Percentiles rank a stretch among this genome's conserved stretches.
phyloP scores from a whole-genome alignment of 2,329 filamentous ascomycete species.

The Ophiosphaerella narmari region DNA sequence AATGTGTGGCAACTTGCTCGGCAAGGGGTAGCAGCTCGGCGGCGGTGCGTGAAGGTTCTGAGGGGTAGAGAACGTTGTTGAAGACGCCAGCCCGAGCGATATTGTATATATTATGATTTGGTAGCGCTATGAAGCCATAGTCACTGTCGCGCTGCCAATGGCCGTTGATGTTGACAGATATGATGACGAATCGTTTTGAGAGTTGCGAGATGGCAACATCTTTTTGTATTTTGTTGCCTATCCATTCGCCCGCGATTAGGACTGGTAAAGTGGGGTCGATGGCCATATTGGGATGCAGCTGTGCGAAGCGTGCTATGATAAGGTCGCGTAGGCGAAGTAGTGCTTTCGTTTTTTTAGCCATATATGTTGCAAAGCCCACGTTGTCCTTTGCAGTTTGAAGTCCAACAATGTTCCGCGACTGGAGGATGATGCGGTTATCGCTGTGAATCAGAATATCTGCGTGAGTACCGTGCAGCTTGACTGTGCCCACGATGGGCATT shows the following conservation, averaged over 20 bases:
- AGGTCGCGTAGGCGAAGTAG: slow-evolving; percentile 24
- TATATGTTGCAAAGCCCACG: slow-evolving; percentile 26
- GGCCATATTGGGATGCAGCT: slow-evolving; percentile 13
- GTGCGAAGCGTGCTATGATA: slow-evolving; percentile 21
- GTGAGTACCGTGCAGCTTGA: slow-evolving; percentile 43
- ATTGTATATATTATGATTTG: slow-evolving; percentile 28
- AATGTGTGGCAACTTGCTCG: slow-evolving; percentile 22
- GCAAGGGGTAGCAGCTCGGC: slow-evolving; percentile 18
- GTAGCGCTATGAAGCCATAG: slow-evolving; percentile 24
- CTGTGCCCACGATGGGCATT: slow-evolving; percentile 31
- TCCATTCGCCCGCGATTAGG: slow-evolving; percentile 39
- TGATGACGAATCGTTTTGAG: slow-evolving; percentile 33
- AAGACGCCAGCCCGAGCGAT: slow-evolving; percentile 27
- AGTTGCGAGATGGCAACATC: slow-evolving; percentile 29
- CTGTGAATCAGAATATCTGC: slow-evolving; percentile 33
- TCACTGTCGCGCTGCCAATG: slow-evolving; percentile 28
- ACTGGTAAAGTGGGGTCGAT: slow-evolving; percentile 17
- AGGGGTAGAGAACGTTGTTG: slow-evolving; percentile 18
- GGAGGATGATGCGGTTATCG: slow-evolving; percentile 26
- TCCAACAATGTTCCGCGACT: slow-evolving; percentile 28
- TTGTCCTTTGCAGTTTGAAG: slow-evolving; percentile 28
- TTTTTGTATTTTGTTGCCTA: slow-evolving; percentile 34
- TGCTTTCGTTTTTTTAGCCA: slow-evolving; percentile 15
- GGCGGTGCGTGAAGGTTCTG: slow-evolving; percentile 14
- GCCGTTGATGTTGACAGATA: slow-evolving; percentile 31